These are phyloP conservation scores for Macadamia tetraphylla DNA, from an alignment of 164 flowering plant species.

Conservation along the genomic window DNA sequence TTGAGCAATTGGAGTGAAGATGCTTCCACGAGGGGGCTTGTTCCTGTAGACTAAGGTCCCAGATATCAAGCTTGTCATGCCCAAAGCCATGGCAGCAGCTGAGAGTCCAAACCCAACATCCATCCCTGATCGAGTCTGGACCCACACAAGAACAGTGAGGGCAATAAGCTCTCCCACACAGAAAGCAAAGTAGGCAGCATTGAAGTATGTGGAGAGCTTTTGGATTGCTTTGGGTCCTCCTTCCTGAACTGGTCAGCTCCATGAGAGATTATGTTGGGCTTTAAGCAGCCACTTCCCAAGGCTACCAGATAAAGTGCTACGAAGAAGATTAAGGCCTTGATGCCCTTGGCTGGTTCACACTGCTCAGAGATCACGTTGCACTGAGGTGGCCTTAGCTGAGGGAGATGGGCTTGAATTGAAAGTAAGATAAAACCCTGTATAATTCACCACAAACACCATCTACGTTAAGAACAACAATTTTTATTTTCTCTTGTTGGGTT, in stretches of 20 bases:
- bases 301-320: constrained; percentile 70
- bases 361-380: constrained; percentile 46
- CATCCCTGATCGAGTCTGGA: constrained; percentile 95
- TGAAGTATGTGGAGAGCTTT: constrained; percentile 88
- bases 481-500: no score
- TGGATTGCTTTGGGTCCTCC: constrained; percentile 43
- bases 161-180: constrained; percentile 87
- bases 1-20: constrained; percentile 83
- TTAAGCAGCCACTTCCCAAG: constrained; percentile 89
- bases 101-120: constrained; percentile 91
- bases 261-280: constrained; percentile 94
- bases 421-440: constrained; percentile 67
- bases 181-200: constrained; percentile 88
- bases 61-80: constrained; percentile 56
- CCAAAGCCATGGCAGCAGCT: constrained; percentile 86
- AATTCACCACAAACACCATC: neutral
- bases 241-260: constrained; percentile 85
- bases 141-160: constrained; percentile 76
- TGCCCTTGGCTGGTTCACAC: constrained; percentile 48
- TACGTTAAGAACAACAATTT: neutral
- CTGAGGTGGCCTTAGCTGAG: constrained; percentile 71
- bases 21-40: constrained; percentile 80
- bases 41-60: constrained; percentile 69
- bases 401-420: constrained; percentile 90
- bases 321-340: constrained; percentile 48